Evolutionary conservation across 2,329 filamentous ascomycete species (phyloP).

Genomic region (Apiospora phragmitis): DNA sequence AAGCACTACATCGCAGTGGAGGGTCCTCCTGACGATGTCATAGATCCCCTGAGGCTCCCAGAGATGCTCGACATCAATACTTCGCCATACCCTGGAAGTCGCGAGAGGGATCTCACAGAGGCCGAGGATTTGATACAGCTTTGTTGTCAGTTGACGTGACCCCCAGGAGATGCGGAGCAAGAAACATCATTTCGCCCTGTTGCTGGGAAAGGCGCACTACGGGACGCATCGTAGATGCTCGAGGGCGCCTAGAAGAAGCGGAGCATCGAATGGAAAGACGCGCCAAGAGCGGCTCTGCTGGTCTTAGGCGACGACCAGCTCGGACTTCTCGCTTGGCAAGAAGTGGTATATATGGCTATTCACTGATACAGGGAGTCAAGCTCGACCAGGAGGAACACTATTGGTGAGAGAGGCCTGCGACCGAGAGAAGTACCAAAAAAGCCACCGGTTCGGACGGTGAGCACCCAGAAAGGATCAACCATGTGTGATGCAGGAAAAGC

Average conservation of each 20-base stretch:
- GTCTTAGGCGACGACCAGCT: slow-evolving; percentile 18
- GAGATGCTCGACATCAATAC: slow-evolving; percentile 12
- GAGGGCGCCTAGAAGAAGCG: background rate
- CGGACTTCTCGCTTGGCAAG: slow-evolving; percentile 17
- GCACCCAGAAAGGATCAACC: slow-evolving; percentile 20
- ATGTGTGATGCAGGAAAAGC: slow-evolving; percentile 19
- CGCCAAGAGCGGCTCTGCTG: slow-evolving; percentile 13
- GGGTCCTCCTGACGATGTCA: background rate
- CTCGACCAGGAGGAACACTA: slow-evolving; percentile 16
- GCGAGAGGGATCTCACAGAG: slow-evolving; percentile 10
- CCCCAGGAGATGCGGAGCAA: slow-evolving; percentile 15
- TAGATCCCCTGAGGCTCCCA: background rate
- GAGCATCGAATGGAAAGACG: slow-evolving; percentile 11
- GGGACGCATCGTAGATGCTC: slow-evolving; percentile 12
- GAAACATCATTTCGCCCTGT: slow-evolving; percentile 19
- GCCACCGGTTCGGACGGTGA: slow-evolving; percentile 18
- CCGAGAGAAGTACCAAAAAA: slow-evolving; percentile 17
- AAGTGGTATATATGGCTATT: slow-evolving; percentile 14
- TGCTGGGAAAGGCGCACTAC: slow-evolving; percentile 14
- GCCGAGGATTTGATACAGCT: slow-evolving; percentile 15
- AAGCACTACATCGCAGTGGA: slow-evolving; percentile 6
- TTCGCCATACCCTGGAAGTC: slow-evolving; percentile 8
- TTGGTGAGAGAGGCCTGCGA: slow-evolving; percentile 13
- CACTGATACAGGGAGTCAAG: slow-evolving; percentile 12
- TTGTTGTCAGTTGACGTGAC: slow-evolving; percentile 18